Base-by-base conservation (phyloP, 805 yeast species). In the Yueomyces sp. region DNA sequence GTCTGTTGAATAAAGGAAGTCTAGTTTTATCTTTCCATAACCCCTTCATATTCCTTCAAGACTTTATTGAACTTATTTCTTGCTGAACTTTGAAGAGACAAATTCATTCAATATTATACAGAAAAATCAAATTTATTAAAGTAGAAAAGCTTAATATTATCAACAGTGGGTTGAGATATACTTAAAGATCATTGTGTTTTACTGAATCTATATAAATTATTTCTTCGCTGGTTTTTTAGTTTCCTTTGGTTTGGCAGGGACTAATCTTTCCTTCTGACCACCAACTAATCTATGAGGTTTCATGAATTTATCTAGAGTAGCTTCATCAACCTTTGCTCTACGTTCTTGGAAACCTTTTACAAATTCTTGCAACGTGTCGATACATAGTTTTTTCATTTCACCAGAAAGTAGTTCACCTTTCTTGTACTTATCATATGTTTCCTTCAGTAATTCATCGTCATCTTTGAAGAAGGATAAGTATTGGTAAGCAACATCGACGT, bases 401-500 rank as follows among this genome's bases (percentile, higher is more conserved):
- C 97, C 95, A 37, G 94, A 83, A 52, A 90, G 70, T 45, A 92
- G 62, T 48, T 83, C 87, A 48, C 98, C 98, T 42, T 69, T 65
- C 59, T 70, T 77, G 67, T 92, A 92, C 37, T 72, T 74, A 37
- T 74, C 72, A 46, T 78, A 75, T 53, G 81, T 67, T 40, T 72
- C 65, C 44, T 69, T 70, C 55, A 92, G 71, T 55, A 82, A 77
- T 37, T 69, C 88, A 59, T 92, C 97, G 61, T 90, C 97, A 52
- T 86, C 85, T 41, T 77, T 67, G 73, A 92, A 88, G 69, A 92
- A 92, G 4, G 87, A 76, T 49, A 92, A 68, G 62, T 92, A 92
- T 67, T 92, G 97, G 68, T 70, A 92, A 2, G 98, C 85, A 45
- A 92, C 95, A 63, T 92, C 98, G 34, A 88, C 81, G 51, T 90